Conservation (phyloP, 768 basidiomycete genomes). For the Chalciporus sphaerocephalus region DNA sequence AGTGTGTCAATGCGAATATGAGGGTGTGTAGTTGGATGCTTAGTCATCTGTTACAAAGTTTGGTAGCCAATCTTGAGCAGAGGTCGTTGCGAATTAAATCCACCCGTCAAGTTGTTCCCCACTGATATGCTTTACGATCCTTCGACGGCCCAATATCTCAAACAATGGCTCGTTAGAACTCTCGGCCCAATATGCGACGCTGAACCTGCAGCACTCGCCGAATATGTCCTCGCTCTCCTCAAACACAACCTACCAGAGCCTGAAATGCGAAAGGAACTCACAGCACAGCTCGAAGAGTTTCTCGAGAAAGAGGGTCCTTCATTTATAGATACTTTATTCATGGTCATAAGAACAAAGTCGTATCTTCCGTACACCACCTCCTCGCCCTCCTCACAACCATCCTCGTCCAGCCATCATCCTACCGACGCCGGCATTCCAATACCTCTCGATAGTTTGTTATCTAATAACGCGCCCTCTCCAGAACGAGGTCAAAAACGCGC, state of each 20-base stretch:
- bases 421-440: slow-evolving; percentile 73
- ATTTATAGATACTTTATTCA: slow-evolving; percentile 86
- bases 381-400: slow-evolving; percentile 32
- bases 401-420: slow-evolving; percentile 33
- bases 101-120: too few relatives aligned
- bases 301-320: slow-evolving; percentile 77
- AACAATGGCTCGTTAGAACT: slow-evolving; percentile 82
- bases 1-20: neutral
- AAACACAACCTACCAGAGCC: slow-evolving; percentile 82
- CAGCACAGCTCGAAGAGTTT: slow-evolving; percentile 82
- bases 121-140: slow-evolving; percentile 69
- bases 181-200: slow-evolving; percentile 97
- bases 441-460: slow-evolving; percentile 62
- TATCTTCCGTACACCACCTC: slow-evolving; percentile 70
- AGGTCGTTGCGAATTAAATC: too few relatives aligned
- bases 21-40: neutral
- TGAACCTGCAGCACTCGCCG: slow-evolving; percentile 87
- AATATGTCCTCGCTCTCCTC: slow-evolving; percentile 90
- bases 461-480: slow-evolving; percentile 42
- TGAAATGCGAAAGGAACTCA: slow-evolving; percentile 78
- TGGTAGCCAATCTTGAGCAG: slow-evolving; percentile 4
- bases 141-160: slow-evolving; percentile 61
- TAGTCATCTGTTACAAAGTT: slow-evolving; percentile 10
- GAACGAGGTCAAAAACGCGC: slow-evolving; percentile 64
- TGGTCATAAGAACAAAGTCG: slow-evolving; percentile 78